Base-by-base conservation (phyloP, 148 eudicot genomes). In the Cornus florida region DNA sequence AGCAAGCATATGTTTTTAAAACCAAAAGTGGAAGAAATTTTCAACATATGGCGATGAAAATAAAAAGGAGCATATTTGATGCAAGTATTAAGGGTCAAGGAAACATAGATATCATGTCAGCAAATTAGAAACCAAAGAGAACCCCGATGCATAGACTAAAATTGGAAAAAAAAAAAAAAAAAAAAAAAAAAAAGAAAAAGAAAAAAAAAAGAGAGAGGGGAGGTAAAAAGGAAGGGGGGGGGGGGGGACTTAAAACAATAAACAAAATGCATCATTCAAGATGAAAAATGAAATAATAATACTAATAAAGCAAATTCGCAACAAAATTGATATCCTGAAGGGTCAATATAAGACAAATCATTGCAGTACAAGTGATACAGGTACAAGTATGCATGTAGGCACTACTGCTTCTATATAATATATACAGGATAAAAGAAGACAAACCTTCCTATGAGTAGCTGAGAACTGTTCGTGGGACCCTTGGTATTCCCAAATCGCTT, bases 371-470 rank as follows among this genome's bases (percentile, higher is more conserved):
- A 62, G 9, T 20, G 5, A 62, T 62, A n/a, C 7, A 20, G 17
- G 66, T 6, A n/a, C 28, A 28, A 28, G 28, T 28, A 28, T 1
- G 28, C 28, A 28, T 5, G 65, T 60, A 60, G 1, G n/a, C 7
- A 60, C 16, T 10, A 10, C 17, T 20, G 32, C 66, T 17, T 6
- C 48, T 46, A 10, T 1, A 23, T 7, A 12, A 10, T 1, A 23
- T 7, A 11, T 46, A 38, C 8, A 41, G 50, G 67, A 24, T n/a
- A 3, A 41, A 66, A 9, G 69, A 57, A 28, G 75, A 84, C 87
- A 83, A 85, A 95, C 99, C 97, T 95, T 89, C 90, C 97, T 82
- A 97, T 88, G 35, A 87, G 88, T 65, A 85, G 77, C 87, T 91
- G 94, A 78, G 98, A 93, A 79, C 90, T 92, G 85, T 85, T 84